Conservation (phyloP, 768 basidiomycete species). For the Suillus americanus region DNA sequence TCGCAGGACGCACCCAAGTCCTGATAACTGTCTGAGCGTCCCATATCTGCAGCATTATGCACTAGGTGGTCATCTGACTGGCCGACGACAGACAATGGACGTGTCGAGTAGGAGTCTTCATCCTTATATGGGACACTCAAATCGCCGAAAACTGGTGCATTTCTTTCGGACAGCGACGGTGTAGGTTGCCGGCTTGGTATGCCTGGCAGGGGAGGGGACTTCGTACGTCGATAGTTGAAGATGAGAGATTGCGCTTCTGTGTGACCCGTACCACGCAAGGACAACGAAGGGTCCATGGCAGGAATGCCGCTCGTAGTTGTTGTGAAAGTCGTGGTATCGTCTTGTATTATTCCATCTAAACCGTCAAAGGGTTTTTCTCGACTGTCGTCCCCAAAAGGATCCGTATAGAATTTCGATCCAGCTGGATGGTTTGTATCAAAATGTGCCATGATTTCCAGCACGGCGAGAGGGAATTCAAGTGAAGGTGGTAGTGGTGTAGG, state of each 20-base stretch:
- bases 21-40: constrained; percentile 41
- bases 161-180: constrained; percentile 14
- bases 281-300: constrained; percentile 12
- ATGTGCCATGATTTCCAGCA: constrained; percentile 26
- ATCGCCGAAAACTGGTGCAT: constrained; percentile 8
- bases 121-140: constrained; percentile 23
- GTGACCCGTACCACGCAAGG: constrained; percentile 9
- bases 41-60: constrained; percentile 43
- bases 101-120: constrained; percentile 17
- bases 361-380: constrained; percentile 22
- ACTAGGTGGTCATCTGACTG: constrained; percentile 40
- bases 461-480: constrained; percentile 10
- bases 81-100: constrained; percentile 16
- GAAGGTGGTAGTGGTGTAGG: constrained; percentile 6
- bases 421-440: constrained; percentile 11
- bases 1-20: constrained; percentile 47
- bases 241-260: constrained; percentile 26
- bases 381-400: constrained; percentile 28
- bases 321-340: constrained; percentile 20
- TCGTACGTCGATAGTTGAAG: constrained; percentile 23
- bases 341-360: constrained; percentile 10
- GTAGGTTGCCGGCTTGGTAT: constrained; percentile 17
- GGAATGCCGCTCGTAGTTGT: constrained; percentile 22
- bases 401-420: constrained; percentile 13
- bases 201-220: constrained; percentile 18